Percentiles rank a stretch among this genome's conserved stretches.
Evolutionary conservation across 257 asterid genomes (phyloP).

Genomic region (Lavandula angustifolia): DNA sequence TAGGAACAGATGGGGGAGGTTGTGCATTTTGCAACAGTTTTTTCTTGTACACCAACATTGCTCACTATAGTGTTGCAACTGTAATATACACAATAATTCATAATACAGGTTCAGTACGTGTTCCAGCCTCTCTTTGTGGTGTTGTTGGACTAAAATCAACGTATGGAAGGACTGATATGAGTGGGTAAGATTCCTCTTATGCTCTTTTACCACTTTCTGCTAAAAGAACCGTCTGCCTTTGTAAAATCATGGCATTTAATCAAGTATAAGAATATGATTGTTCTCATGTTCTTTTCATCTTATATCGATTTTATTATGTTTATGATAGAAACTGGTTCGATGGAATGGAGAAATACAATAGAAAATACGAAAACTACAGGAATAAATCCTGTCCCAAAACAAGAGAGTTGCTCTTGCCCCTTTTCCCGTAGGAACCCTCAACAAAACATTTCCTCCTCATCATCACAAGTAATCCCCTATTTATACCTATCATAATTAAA

Average conservation of each 20-base stretch:
- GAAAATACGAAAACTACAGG: too few relatives aligned
- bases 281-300: conserved; percentile 21
- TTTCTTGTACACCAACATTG: conserved; percentile 29
- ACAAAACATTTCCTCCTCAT: too few relatives aligned
- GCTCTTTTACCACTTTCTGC: conserved; percentile 22
- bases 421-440: too few relatives aligned
- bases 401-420: too few relatives aligned
- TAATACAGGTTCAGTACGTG: conserved; percentile 86
- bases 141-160: conserved; percentile 94
- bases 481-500: too few relatives aligned
- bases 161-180: conserved; percentile 80
- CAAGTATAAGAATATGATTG: neutral
- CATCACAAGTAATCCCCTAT: too few relatives aligned
- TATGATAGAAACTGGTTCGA: too few relatives aligned
- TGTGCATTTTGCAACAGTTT: conserved; percentile 37
- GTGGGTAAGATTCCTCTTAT: conserved; percentile 60
- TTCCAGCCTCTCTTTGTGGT: conserved; percentile 97
- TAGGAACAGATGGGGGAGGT: conserved; percentile 99
- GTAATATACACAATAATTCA: conserved; percentile 27
- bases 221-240: conserved; percentile 16
- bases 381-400: too few relatives aligned
- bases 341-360: too few relatives aligned
- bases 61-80: conserved; percentile 23
- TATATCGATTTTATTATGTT: too few relatives aligned
- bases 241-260: conserved; percentile 11